A percentile compares a stretch with the other conserved stretches of the same genome.
Evolutionary conservation across 2,329 filamentous ascomycete genomes (phyloP).

Genomic region (Colletotrichum tofieldiae): DNA sequence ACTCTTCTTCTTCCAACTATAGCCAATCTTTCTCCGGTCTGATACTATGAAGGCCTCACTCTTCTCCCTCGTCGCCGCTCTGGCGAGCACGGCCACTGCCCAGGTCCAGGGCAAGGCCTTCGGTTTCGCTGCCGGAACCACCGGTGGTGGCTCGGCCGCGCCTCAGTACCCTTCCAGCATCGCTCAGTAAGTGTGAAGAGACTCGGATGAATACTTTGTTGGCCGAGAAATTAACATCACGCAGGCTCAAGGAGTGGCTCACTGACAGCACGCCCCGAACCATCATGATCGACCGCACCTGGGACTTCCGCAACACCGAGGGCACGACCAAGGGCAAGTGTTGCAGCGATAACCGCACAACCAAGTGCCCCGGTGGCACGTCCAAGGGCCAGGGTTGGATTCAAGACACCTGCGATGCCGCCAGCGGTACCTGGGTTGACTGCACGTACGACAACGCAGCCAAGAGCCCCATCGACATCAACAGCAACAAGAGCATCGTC

Average conservation of each 20-base stretch:
- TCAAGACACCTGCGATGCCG: conserved; percentile 44
- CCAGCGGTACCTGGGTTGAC: conserved; percentile 43
- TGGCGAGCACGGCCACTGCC: conserved; percentile 45
- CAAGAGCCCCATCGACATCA: conserved; percentile 45
- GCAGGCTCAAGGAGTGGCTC: conserved; percentile 52
- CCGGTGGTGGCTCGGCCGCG: conserved; percentile 65
- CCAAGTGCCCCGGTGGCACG: conserved; percentile 45
- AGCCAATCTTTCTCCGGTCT: background rate
- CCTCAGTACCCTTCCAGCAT: conserved; percentile 55
- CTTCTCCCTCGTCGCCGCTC: conserved; percentile 44
- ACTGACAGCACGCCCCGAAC: conserved; percentile 52
- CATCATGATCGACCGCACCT: conserved; percentile 54
- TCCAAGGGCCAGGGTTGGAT: conserved; percentile 48
- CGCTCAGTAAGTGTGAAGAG: conserved; percentile 21
- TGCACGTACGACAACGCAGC: conserved; percentile 51
- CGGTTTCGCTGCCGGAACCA: conserved; percentile 59
- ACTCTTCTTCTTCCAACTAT: background rate
- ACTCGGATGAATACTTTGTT: background rate
- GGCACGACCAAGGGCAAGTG: conserved; percentile 46
- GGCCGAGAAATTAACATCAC: background rate
- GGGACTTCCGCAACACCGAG: conserved; percentile 48
- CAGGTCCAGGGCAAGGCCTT: conserved; percentile 50
- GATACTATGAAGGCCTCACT: conserved; percentile 26
- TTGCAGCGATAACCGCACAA: conserved; percentile 50
- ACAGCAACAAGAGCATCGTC: conserved; percentile 51